Conservation (phyloP, 192 early-diverging fungal species). For the Gamsiella multidivaricata region DNA sequence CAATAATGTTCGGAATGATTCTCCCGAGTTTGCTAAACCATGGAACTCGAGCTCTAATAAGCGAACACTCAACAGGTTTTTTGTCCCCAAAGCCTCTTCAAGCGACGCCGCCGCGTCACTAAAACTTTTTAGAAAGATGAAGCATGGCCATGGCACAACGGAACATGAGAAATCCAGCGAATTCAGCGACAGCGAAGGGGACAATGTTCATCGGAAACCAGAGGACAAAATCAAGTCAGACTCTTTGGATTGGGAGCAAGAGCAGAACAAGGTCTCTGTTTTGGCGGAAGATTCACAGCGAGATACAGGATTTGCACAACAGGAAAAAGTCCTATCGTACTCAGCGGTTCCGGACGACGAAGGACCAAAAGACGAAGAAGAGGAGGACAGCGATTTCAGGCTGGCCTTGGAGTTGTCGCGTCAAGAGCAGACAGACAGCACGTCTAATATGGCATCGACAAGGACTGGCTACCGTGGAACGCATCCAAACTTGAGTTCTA, state of each 20-base stretch:
- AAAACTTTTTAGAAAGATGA: too few relatives aligned
- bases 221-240: not conserved
- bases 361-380: not conserved
- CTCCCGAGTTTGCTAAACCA: conserved; percentile 58
- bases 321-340: not conserved
- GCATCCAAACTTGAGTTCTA: not conserved
- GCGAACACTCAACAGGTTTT: conserved; percentile 48
- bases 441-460: not conserved
- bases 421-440: not conserved
- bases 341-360: not conserved
- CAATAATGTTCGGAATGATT: conserved; percentile 57
- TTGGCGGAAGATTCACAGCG: not conserved
- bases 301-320: conserved; percentile 11
- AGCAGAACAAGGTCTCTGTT: conserved; percentile 9
- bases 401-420: conserved; percentile 26
- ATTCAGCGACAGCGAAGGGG: not conserved
- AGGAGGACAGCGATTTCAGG: conserved; percentile 11
- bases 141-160: not conserved
- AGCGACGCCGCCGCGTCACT: not conserved
- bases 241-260: not conserved
- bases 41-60: conserved; percentile 44
- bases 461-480: not conserved
- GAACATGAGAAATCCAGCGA: not conserved
- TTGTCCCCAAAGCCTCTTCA: conserved; percentile 8
- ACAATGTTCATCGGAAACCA: not conserved